Evolutionary conservation across 805 yeast species (phyloP).

Genomic region (Zygotorulaspora chibaensis): DNA sequence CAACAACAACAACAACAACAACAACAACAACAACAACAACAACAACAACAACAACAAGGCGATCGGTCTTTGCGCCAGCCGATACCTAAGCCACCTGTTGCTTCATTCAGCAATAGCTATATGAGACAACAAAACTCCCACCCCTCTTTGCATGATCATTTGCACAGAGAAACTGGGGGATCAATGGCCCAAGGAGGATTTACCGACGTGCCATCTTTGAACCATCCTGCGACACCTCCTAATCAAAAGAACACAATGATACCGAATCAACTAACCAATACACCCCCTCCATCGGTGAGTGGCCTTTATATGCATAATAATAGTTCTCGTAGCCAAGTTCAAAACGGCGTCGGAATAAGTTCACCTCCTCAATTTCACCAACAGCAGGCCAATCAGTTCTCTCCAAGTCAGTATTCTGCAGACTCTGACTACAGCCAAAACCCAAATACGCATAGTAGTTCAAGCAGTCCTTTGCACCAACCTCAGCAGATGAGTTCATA

Average conservation of each 20-base stretch:
- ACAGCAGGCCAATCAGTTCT: constrained; percentile 17
- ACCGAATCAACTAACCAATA: constrained; percentile 16
- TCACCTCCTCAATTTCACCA: constrained; percentile 7
- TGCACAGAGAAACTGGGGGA: constrained; percentile 17
- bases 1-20: not conserved
- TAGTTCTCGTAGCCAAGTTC: constrained; percentile 27
- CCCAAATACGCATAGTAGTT: constrained; percentile 15
- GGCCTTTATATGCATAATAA: constrained; percentile 29
- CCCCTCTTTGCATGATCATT: constrained; percentile 35
- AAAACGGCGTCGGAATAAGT: constrained; percentile 9
- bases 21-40: constrained; percentile 1
- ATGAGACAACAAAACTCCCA: constrained; percentile 39
- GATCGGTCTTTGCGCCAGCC: constrained; percentile 2
- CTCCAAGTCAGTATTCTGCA: constrained; percentile 30
- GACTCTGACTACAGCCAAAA: constrained; percentile 25
- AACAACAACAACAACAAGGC: constrained; percentile 6
- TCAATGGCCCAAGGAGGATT: constrained; percentile 21
- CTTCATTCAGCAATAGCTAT: constrained; percentile 36
- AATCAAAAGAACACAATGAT: constrained; percentile 15
- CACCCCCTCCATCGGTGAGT: constrained; percentile 27
- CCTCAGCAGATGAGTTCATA: constrained; percentile 22
- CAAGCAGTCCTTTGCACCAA: constrained; percentile 28
- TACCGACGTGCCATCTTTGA: constrained; percentile 30
- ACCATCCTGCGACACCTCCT: constrained; percentile 33
- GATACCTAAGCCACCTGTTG: constrained; percentile 32